Percentiles rank a stretch among this genome's conserved stretches.
Evolutionary conservation across 1,284 basidiomycete genomes (phyloP).

Genomic region (Sanghuangporus sanghuang): DNA sequence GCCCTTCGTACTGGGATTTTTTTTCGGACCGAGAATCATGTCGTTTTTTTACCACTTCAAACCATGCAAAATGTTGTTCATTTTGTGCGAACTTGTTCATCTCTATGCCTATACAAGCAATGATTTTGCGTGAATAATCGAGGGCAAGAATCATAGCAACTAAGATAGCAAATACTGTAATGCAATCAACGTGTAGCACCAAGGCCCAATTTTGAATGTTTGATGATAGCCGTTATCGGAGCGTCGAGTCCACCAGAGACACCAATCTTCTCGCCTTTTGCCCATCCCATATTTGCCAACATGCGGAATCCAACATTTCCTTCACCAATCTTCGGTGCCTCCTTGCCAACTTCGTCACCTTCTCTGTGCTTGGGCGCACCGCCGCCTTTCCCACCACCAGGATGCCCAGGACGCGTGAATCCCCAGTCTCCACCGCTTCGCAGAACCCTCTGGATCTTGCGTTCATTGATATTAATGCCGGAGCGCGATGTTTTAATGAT

Average conservation of each 20-base stretch:
- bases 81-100: not conserved
- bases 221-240: constrained; percentile 68
- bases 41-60: too few species aligned
- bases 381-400: constrained; percentile 24
- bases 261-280: constrained; percentile 65
- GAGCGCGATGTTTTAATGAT: constrained; percentile 62
- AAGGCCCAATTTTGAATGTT: constrained; percentile 67
- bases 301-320: constrained; percentile 73
- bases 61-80: not conserved
- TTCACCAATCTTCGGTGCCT: constrained; percentile 69
- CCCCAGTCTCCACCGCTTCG: constrained; percentile 28
- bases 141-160: not conserved
- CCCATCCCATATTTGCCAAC: constrained; percentile 75
- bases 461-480: constrained; percentile 47
- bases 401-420: constrained; percentile 27
- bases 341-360: constrained; percentile 74
- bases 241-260: constrained; percentile 55
- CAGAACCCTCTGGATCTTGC: constrained; percentile 53
- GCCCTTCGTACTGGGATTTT: not conserved
- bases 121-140: not conserved
- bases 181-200: constrained; percentile 7
- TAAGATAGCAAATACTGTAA: not conserved
- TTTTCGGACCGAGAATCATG: not conserved
- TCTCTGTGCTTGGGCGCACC: constrained; percentile 49
- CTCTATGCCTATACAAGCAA: not conserved